Conservation (phyloP, 805 yeast species). For the Yamadazyma phyllophila region DNA sequence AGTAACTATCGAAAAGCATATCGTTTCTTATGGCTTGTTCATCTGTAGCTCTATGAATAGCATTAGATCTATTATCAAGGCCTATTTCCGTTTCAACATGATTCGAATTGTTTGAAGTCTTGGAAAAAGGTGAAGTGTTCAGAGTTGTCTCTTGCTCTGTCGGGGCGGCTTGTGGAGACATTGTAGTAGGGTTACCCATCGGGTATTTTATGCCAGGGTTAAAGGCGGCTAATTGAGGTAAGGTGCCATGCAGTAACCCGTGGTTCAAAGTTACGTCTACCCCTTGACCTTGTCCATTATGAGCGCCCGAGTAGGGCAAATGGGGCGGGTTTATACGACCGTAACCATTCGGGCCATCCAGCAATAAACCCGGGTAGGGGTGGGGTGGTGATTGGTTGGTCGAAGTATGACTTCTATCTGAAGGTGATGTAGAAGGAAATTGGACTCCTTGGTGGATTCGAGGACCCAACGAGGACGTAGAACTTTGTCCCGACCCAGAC, state of each 20-base stretch:
- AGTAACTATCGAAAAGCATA: constrained; percentile 11
- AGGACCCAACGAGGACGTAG: not conserved
- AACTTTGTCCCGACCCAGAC: not conserved
- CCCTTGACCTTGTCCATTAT: not conserved
- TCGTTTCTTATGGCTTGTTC: constrained; percentile 2
- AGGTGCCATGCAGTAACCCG: not conserved
- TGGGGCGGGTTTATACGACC: not conserved
- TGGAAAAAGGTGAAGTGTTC: constrained; percentile 11
- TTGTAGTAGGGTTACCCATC: not conserved
- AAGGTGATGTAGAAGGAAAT: not conserved
- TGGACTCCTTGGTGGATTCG: not conserved
- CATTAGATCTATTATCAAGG: not conserved
- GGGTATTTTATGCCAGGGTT: constrained; percentile 6
- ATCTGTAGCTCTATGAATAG: not conserved
- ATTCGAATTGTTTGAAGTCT: constrained; percentile 7
- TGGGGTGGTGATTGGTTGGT: not conserved
- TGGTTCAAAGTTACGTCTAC: not conserved
- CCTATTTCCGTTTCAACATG: not conserved
- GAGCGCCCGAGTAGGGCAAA: not conserved
- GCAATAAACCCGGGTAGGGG: not conserved
- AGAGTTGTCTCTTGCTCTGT: constrained; percentile 3
- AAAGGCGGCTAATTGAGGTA: constrained; percentile 6
- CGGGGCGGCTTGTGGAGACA: not conserved
- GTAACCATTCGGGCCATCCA: not conserved
- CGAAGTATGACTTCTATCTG: not conserved